These are phyloP conservation scores for Fusarium fujikuroi DNA, from an alignment of 2,329 filamentous ascomycete species.

Conservation along the genomic window DNA sequence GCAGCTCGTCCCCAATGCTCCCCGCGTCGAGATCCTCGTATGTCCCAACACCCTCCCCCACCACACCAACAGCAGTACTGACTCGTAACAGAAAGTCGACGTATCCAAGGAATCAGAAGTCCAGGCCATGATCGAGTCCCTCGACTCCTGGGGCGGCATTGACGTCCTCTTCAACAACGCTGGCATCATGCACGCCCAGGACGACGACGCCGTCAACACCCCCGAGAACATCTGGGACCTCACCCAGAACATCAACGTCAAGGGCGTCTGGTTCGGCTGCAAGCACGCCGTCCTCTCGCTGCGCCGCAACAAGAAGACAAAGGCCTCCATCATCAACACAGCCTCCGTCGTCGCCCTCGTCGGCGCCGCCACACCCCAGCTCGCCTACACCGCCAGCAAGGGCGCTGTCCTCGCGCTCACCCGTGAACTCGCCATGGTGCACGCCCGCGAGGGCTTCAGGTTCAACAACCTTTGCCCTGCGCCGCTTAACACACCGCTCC, in stretches of 20 bases:
- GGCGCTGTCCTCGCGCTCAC: conserved; percentile 92
- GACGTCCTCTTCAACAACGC: conserved; percentile 98
- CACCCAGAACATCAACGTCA: conserved; percentile 94
- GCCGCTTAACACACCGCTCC: conserved; percentile 88
- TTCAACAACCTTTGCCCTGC: conserved; percentile 94
- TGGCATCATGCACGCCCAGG: conserved; percentile 91
- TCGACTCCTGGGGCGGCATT: conserved; percentile 87
- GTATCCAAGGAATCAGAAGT: conserved; percentile 88
- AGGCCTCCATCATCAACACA: conserved; percentile 89
- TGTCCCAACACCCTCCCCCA: conserved; percentile 10
- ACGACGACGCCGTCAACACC: conserved; percentile 83
- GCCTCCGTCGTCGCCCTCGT: conserved; percentile 89
- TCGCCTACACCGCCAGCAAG: conserved; percentile 94
- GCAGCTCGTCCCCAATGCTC: conserved; percentile 72
- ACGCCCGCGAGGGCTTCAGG: conserved; percentile 86
- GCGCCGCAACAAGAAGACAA: conserved; percentile 81
- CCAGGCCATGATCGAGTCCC: conserved; percentile 75
- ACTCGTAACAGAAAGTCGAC: conserved; percentile 63
- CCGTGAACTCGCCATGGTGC: conserved; percentile 89
- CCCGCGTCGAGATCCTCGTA: conserved; percentile 70
- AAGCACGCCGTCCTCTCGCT: conserved; percentile 90
- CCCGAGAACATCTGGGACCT: conserved; percentile 94
- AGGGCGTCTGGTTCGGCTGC: conserved; percentile 96
- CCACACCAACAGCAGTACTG: background rate
- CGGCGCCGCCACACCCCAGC: conserved; percentile 86